Evolutionary conservation across 2,329 filamentous ascomycete species (phyloP).

Genomic region (Apiospora pterosperma): DNA sequence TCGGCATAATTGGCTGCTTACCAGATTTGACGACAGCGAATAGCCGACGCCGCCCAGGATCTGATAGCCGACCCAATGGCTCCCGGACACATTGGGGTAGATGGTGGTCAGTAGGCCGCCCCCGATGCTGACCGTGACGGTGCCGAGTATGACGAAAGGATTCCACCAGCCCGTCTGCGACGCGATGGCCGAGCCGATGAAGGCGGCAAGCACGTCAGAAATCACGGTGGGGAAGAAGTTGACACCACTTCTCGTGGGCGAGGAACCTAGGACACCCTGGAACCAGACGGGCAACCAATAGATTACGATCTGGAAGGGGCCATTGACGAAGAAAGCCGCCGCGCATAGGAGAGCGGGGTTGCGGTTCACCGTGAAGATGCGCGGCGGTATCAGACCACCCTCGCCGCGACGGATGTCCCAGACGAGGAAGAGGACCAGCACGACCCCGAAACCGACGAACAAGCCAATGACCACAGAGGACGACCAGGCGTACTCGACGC

Average conservation of each 20-base stretch:
- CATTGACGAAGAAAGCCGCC: constrained; percentile 15
- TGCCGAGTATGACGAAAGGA: constrained; percentile 33
- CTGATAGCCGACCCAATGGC: constrained; percentile 35
- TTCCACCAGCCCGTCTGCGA: constrained; percentile 23
- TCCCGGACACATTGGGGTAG: constrained; percentile 37
- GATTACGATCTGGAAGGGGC: constrained; percentile 14
- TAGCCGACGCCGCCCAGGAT: constrained; percentile 33
- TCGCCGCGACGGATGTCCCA: constrained; percentile 10
- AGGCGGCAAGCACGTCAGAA: background rate
- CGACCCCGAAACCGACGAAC: constrained; percentile 13
- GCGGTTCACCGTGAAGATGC: constrained; percentile 10
- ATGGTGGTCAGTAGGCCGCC: constrained; percentile 54
- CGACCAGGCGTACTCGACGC: constrained; percentile 47
- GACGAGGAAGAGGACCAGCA: constrained; percentile 9
- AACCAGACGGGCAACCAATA: constrained; percentile 20
- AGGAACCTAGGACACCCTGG: constrained; percentile 8
- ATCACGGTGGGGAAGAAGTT: constrained; percentile 14
- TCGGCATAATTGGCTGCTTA: constrained; percentile 7
- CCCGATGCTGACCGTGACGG: constrained; percentile 40
- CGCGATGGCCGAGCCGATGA: background rate
- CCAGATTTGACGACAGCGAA: constrained; percentile 11
- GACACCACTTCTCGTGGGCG: constrained; percentile 10
- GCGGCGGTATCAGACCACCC: constrained; percentile 12
- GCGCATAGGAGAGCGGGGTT: constrained; percentile 9
- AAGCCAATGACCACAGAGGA: constrained; percentile 30